Conservation (phyloP, 1,284 basidiomycete genomes). For the Waitea zeae region DNA sequence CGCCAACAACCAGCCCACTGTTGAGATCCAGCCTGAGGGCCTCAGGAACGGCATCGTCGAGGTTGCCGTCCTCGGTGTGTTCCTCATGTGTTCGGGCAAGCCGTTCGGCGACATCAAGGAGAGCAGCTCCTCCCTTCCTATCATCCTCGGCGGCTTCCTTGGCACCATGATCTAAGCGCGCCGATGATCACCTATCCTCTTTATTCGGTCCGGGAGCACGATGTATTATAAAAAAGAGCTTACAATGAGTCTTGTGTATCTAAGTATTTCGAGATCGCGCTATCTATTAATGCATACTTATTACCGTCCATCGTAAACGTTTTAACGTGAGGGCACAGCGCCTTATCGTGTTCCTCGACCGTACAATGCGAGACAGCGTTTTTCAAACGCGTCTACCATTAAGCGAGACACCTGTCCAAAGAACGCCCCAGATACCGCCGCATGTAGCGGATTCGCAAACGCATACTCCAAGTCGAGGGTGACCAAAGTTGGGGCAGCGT, state of each 20-base stretch:
- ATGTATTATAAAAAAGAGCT: no score
- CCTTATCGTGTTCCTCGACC: constrained; percentile 16
- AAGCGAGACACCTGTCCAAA: constrained; percentile 75
- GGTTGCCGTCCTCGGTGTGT: constrained; percentile 3
- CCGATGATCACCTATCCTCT: no score
- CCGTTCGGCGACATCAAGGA: constrained; percentile 2
- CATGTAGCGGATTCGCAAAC: constrained; percentile 79
- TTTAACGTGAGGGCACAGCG: no score
- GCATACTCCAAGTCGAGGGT: constrained; percentile 73
- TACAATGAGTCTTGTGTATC: no score
- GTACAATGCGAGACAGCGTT: constrained; percentile 60
- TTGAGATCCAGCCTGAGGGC: constrained; percentile 6
- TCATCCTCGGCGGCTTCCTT: no score
- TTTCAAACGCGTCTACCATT: constrained; percentile 89
- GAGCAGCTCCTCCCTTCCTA: no score
- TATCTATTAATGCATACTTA: no score
- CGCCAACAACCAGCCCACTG: background rate
- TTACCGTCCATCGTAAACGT: no score
- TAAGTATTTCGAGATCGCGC: no score
- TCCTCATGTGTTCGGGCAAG: constrained; percentile 4
- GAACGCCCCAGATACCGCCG: constrained; percentile 65
- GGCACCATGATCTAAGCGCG: no score
- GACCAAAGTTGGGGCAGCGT: constrained; percentile 44
- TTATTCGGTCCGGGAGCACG: no score
- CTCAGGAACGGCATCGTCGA: constrained; percentile 5